phyloP scores from a whole-genome alignment of 2,329 filamentous ascomycete genomes.

The Exophiala aquamarina region DNA sequence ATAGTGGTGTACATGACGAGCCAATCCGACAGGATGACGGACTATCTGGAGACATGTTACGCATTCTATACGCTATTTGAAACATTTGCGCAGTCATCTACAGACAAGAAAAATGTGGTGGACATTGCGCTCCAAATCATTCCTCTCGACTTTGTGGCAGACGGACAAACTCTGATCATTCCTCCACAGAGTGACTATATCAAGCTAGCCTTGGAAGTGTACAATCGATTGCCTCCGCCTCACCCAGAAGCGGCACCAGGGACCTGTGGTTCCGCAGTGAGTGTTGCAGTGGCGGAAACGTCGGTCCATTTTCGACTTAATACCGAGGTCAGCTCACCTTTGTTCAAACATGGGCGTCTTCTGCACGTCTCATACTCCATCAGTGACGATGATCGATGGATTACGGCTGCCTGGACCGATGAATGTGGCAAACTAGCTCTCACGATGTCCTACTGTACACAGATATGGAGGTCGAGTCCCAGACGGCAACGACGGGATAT shows the following conservation, averaged over 20 bases:
- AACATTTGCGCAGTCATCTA: slow-evolving; percentile 41
- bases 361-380: slow-evolving; percentile 60
- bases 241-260: slow-evolving; percentile 36
- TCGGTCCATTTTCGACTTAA: slow-evolving; percentile 54
- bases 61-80: slow-evolving; percentile 59
- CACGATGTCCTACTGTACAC: slow-evolving; percentile 55
- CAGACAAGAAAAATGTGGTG: slow-evolving; percentile 27
- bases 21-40: slow-evolving; percentile 45
- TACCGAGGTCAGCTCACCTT: slow-evolving; percentile 54
- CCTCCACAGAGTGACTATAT: slow-evolving; percentile 50
- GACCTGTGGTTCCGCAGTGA: slow-evolving; percentile 53
- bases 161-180: slow-evolving; percentile 52
- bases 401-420: slow-evolving; percentile 62
- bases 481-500: slow-evolving; percentile 47
- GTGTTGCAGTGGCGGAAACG: slow-evolving; percentile 54
- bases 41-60: slow-evolving; percentile 50
- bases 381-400: slow-evolving; percentile 57
- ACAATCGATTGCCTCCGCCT: slow-evolving; percentile 54
- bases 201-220: slow-evolving; percentile 57
- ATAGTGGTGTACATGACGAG: slow-evolving; percentile 61
- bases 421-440: slow-evolving; percentile 55
- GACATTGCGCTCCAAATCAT: slow-evolving; percentile 61
- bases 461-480: slow-evolving; percentile 20
- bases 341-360: slow-evolving; percentile 54
- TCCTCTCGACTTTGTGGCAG: slow-evolving; percentile 55